phyloP scores from a whole-genome alignment of 1,139 yeast species.

The Sugiyamaella xylanicola region DNA sequence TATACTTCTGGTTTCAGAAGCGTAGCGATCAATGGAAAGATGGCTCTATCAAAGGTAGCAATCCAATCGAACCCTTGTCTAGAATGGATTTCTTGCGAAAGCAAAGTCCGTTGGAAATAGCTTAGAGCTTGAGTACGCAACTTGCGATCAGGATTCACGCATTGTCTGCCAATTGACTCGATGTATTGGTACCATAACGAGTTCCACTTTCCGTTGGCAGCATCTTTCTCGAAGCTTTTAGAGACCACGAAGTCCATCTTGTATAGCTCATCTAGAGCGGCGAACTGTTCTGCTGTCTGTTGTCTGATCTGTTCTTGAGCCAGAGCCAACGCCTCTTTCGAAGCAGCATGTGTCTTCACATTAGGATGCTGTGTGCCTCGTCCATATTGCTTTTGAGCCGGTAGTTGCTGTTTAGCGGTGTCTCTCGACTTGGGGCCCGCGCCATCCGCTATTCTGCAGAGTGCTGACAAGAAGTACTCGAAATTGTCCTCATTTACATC shows the following conservation, averaged over 20 bases:
- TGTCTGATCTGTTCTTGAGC: neutral
- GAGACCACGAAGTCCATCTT: conserved; percentile 14
- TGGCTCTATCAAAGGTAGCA: conserved; percentile 63
- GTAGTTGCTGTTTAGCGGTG: conserved; percentile 50
- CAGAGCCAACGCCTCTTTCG: neutral
- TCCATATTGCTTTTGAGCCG: conserved; percentile 27
- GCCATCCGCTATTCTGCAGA: conserved; percentile 79
- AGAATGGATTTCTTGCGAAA: conserved; percentile 46
- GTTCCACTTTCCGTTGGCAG: conserved; percentile 21
- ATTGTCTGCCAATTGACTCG: conserved; percentile 80
- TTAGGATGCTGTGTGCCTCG: neutral
- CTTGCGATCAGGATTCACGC: conserved; percentile 84
- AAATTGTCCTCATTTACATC: conserved; percentile 55
- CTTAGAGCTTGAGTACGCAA: conserved; percentile 61
- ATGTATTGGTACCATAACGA: conserved; percentile 33
- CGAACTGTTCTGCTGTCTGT: conserved; percentile 8
- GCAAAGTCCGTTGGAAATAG: conserved; percentile 53
- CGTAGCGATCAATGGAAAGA: conserved; percentile 73
- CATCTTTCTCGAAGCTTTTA: conserved; percentile 17
- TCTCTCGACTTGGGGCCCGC: conserved; percentile 60
- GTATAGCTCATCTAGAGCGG: conserved; percentile 16
- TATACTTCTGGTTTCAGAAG: conserved; percentile 67
- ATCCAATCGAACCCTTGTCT: conserved; percentile 44
- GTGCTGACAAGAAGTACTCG: conserved; percentile 60
- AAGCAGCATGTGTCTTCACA: neutral